phyloP scores from a whole-genome alignment of 352 stramenopile species.

The Phytophthora sp. region DNA sequence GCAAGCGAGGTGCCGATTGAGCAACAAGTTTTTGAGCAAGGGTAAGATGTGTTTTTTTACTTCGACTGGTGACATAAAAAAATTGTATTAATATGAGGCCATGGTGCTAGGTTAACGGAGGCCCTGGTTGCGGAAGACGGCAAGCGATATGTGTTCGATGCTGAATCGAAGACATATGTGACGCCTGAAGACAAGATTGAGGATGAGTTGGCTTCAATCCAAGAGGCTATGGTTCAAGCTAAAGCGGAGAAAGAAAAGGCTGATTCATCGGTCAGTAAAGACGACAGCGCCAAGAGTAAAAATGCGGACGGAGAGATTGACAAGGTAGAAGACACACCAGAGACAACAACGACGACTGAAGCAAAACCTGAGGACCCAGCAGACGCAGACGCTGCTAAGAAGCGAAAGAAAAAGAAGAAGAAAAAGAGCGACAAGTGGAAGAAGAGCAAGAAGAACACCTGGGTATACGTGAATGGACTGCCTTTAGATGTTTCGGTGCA shows the following conservation, averaged over 20 bases:
- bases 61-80: neutral
- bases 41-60: constrained; percentile 23
- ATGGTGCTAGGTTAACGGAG: constrained; percentile 37
- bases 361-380: constrained; percentile 1
- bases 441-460: constrained; percentile 89
- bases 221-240: constrained; percentile 44
- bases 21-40: constrained; percentile 64
- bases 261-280: constrained; percentile 21
- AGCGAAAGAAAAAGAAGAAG: constrained; percentile 83
- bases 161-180: constrained; percentile 67
- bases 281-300: constrained; percentile 55
- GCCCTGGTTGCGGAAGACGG: constrained; percentile 69
- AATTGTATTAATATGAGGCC: neutral
- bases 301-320: neutral
- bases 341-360: neutral
- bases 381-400: constrained; percentile 34
- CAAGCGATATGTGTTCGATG: constrained; percentile 74
- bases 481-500: constrained; percentile 92
- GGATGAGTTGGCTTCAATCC: constrained; percentile 66
- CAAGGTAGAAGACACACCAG: neutral
- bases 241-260: constrained; percentile 11
- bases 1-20: constrained; percentile 41
- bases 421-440: constrained; percentile 86
- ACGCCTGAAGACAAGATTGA: constrained; percentile 80
- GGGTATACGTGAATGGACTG: constrained; percentile 96